A percentile compares a stretch with the other conserved stretches of the same genome.
Evolutionary conservation across 1,139 yeast species (phyloP).

Genomic region (Candida sojae): DNA sequence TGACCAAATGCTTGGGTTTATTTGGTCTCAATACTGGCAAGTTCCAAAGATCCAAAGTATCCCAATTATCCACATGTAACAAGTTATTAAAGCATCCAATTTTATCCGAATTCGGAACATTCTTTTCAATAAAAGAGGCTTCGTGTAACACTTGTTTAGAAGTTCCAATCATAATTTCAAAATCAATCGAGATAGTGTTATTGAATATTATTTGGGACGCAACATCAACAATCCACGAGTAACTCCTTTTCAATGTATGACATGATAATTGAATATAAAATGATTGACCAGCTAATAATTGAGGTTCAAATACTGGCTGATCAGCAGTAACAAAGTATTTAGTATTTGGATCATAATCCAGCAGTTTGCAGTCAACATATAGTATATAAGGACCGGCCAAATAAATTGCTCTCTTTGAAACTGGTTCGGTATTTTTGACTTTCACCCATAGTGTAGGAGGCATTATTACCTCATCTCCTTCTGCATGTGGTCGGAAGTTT

Average conservation of each 20-base stretch:
- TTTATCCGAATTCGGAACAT: slow-evolving; percentile 29
- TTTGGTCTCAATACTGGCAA: slow-evolving; percentile 45
- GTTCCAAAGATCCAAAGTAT: slow-evolving; percentile 77
- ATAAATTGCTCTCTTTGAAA: slow-evolving; percentile 84
- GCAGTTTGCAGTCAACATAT: slow-evolving; percentile 77
- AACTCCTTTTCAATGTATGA: slow-evolving; percentile 37
- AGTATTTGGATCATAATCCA: slow-evolving; percentile 58
- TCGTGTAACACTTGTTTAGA: slow-evolving; percentile 46
- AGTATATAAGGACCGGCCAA: slow-evolving; percentile 88
- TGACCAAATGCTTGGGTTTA: slow-evolving; percentile 68
- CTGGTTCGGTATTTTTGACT: slow-evolving; percentile 70
- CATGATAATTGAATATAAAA: slow-evolving; percentile 50
- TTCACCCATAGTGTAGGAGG: slow-evolving; percentile 55
- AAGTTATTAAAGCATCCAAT: slow-evolving; percentile 27
- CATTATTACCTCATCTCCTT: slow-evolving; percentile 19
- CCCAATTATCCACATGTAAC: slow-evolving; percentile 49
- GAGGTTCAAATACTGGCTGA: slow-evolving; percentile 70
- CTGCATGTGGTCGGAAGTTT: slow-evolving; percentile 29
- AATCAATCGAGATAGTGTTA: slow-evolving; percentile 64
- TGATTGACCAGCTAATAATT: slow-evolving; percentile 60
- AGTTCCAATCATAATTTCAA: slow-evolving; percentile 65
- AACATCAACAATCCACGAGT: slow-evolving; percentile 85
- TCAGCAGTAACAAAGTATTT: slow-evolving; percentile 65
- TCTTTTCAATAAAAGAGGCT: slow-evolving; percentile 28
- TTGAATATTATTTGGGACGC: slow-evolving; percentile 82